Percentiles rank a stretch among this genome's conserved stretches.
Conservation (phyloP, 305 asterid genomes). For the Nicotiana rustica region DNA sequence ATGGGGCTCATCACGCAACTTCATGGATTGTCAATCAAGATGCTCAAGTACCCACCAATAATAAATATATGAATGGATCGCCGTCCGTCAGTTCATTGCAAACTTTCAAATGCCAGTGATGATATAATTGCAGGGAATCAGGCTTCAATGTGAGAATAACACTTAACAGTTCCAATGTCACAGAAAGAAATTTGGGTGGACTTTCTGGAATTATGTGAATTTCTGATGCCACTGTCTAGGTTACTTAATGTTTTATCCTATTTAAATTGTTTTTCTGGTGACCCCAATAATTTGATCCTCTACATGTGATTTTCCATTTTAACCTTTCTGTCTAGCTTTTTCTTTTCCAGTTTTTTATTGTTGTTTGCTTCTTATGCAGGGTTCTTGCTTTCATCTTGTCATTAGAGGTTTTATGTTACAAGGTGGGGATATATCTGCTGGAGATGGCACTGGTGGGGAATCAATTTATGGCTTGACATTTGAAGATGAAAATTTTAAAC, state of each 20-base stretch:
- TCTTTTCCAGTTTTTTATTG: background rate
- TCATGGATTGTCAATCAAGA: constrained; percentile 16
- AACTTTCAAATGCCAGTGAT: background rate
- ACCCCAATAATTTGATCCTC: background rate
- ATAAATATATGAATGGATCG: background rate
- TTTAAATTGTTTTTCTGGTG: background rate
- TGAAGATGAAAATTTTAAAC: constrained; percentile 54
- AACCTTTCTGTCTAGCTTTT: constrained; percentile 4
- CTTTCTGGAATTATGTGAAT: background rate
- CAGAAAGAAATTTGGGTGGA: background rate
- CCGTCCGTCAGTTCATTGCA: background rate
- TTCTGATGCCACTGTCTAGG: background rate
- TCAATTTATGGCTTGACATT: constrained; percentile 51
- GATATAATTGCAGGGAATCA: background rate
- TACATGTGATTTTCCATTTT: constrained; percentile 2
- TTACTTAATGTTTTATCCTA: constrained; percentile 24
- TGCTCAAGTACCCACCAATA: background rate
- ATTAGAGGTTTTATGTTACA: constrained; percentile 48
- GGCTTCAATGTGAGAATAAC: constrained; percentile 1
- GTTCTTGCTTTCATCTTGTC: constrained; percentile 49
- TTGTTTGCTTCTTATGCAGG: constrained; percentile 42
- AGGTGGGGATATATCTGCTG: constrained; percentile 52
- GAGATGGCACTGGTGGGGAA: constrained; percentile 50
- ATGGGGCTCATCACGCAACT: background rate
- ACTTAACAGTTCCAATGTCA: constrained; percentile 6